Evolutionary conservation across 495 filamentous ascomycete species (phyloP), one percentile per base, ranked within the genome.

Genomic region (Durotheca rogersii): DNA sequence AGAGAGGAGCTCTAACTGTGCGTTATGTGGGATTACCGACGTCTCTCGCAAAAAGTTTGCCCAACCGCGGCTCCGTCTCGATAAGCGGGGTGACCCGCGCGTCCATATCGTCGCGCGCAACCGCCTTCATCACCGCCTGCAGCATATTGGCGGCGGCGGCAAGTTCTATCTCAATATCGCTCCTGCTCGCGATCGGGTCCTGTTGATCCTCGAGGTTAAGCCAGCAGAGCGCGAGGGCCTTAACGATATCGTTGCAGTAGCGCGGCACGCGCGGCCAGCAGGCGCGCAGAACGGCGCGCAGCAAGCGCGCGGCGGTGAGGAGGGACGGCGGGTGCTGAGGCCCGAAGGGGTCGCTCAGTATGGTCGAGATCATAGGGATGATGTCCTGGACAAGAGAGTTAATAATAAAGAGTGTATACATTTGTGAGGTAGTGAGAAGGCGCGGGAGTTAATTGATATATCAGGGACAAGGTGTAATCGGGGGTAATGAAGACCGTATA

Each of bases 201-300:
- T 81, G n/a, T n/a, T n/a, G 75, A 2, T 81, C 76, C 4, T 62
- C 39, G 10, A 84, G 53, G 56, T 81, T 78, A 3, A 81, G 56
- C 88, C 89, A 96, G 60, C 85, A 85, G 2, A 83, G 58, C 18
- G 75, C 71, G 0, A 90, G 47, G 0, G 74, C 83, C 34, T 75
- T 81, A 41, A 95, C 50, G 11, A 94, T 67, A 63, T 91, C 87
- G n/a, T 78, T 81, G 18, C 79, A 72, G 72, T 85, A 84, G n/a
- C 54, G 60, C 12, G 61, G 74, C 12, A 95, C 68, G 0, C 90
- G 73, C 7, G 87, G 83, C 82, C 93, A 92, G n/a, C 79, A 81
- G 34, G 75, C 84, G 16, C 78, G 51, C n/a, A 95, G 68, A 9
- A 87, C 70, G 0, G 68, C 67, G 38, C 84, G 76, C 19, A 89